phyloP scores from a whole-genome alignment of 2,329 filamentous ascomycete species.

The Didymella pinodella region DNA sequence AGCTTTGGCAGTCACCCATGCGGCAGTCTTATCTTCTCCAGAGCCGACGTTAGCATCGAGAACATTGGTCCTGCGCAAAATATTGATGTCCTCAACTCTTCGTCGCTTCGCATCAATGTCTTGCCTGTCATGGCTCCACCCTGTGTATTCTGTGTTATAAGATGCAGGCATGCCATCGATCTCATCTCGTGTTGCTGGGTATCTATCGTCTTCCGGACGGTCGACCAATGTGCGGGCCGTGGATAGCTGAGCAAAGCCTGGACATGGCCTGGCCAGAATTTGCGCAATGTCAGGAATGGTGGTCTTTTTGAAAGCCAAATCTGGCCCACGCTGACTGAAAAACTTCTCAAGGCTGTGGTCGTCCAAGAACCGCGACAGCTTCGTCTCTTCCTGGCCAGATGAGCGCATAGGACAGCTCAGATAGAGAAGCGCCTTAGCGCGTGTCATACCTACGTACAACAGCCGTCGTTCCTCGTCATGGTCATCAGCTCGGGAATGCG shows the following conservation, averaged over 20 bases:
- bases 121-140: constrained; percentile 15
- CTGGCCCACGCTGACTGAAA: constrained; percentile 71
- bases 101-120: constrained; percentile 34
- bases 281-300: constrained; percentile 72
- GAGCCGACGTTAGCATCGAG: neutral
- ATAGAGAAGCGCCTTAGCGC: constrained; percentile 85
- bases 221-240: constrained; percentile 37
- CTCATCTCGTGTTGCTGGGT: constrained; percentile 47
- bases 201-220: constrained; percentile 46
- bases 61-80: neutral
- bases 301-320: constrained; percentile 65
- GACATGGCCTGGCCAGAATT: constrained; percentile 72
- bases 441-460: constrained; percentile 95
- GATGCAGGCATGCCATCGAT: constrained; percentile 41
- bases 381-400: constrained; percentile 67
- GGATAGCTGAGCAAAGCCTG: constrained; percentile 55
- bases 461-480: constrained; percentile 85
- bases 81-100: constrained; percentile 31
- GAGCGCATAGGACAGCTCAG: constrained; percentile 79
- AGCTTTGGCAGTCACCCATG: constrained; percentile 25
- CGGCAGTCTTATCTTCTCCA: constrained; percentile 9
- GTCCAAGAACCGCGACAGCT: constrained; percentile 76
- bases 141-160: constrained; percentile 27
- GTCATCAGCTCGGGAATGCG: constrained; percentile 86
- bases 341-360: constrained; percentile 60